Evolutionary conservation across 305 asterid species (phyloP), one percentile per base, ranked within the genome.

Genomic region (Fraxinus ornus): DNA sequence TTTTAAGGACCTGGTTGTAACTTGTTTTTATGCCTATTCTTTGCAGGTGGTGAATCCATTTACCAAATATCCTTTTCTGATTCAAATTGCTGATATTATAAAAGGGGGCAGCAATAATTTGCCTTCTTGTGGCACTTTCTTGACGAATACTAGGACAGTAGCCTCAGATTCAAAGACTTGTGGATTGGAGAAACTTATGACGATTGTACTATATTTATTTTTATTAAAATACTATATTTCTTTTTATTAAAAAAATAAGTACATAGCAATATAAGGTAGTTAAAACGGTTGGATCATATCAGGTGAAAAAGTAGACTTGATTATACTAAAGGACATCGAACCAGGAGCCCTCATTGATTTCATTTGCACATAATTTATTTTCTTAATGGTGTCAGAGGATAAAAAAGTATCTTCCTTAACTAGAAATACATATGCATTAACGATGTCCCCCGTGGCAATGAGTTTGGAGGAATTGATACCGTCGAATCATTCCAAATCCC

Each of bases 381-480:
- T 76, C 73, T 33, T 62, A 35, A 72, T 68, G 71, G 64, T 44
- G 24, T 28, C 17, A 6, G 2, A 37, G 41, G n/a, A 3, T 57
- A 10, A 44, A 26, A 21, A 52, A 0, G 9, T 84, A 32, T 32
- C n/a, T 80, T 88, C 92, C 91, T 90, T 88, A 87, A 91, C 85
- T 37, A 78, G 83, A 80, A 72, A 81, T 81, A 94, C 94, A 66
- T 94, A 92, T 91, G 98, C 98, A 64, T 86, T 96, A 84, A 92
- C 98, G 86, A 89, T 96, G 87, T 86, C 97, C 55, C 99, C 97
- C 0, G 98, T 96, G 83, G 99, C 98, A 7, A 82, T 93, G 97
- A 86, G 99, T 90, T 90, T 96, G n/a, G 99, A 96, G 88, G 98
- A 96, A 84, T 36, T 96, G 89, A 91, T 94, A 81, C 98, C 98